Evolutionary conservation across 345 rosid genomes (phyloP).

Genomic region (Chamaenerion angustifolium): DNA sequence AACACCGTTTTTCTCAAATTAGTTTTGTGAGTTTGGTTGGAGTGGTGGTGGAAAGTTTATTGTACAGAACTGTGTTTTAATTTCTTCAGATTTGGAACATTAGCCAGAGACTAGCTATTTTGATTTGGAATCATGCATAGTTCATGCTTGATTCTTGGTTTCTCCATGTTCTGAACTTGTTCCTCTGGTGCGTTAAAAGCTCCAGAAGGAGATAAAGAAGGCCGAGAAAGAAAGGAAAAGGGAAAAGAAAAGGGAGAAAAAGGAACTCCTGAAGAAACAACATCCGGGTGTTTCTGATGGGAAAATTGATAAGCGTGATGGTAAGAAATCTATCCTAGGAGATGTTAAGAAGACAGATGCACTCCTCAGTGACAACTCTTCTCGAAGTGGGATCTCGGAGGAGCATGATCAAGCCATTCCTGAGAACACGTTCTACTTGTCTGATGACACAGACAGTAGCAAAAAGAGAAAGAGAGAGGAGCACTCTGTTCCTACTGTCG

Average conservation of each 20-base stretch:
- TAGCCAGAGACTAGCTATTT: slow-evolving; percentile 3
- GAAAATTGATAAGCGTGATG: slow-evolving; percentile 7
- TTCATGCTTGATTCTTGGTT: slow-evolving; percentile 9
- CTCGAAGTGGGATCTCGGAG: slow-evolving; percentile 49
- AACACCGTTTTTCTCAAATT: too few relatives aligned
- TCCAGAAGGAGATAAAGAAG: slow-evolving; percentile 24
- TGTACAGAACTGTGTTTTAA: too few relatives aligned
- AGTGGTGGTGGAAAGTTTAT: too few relatives aligned
- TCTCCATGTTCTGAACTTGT: slow-evolving; percentile 21
- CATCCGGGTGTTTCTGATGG: slow-evolving; percentile 4
- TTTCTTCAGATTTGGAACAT: too few relatives aligned
- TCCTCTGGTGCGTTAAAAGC: slow-evolving; percentile 37
- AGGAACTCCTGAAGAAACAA: slow-evolving; percentile 10
- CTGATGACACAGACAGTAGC: slow-evolving; percentile 33
- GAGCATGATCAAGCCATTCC: slow-evolving; percentile 41
- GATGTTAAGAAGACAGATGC: neutral
- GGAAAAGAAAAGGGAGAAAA: slow-evolving; percentile 18
- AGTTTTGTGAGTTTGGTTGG: too few relatives aligned
- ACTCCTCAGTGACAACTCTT: slow-evolving; percentile 16
- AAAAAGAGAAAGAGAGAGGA: slow-evolving; percentile 23
- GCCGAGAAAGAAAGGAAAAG: slow-evolving; percentile 19
- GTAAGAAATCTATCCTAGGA: neutral
- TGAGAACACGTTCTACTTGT: slow-evolving; percentile 16
- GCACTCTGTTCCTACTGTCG: neutral
- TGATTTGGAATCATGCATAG: slow-evolving; percentile 24